Base-by-base conservation (phyloP, 2,329 filamentous ascomycete species). In the Geosmithia putterillii region DNA sequence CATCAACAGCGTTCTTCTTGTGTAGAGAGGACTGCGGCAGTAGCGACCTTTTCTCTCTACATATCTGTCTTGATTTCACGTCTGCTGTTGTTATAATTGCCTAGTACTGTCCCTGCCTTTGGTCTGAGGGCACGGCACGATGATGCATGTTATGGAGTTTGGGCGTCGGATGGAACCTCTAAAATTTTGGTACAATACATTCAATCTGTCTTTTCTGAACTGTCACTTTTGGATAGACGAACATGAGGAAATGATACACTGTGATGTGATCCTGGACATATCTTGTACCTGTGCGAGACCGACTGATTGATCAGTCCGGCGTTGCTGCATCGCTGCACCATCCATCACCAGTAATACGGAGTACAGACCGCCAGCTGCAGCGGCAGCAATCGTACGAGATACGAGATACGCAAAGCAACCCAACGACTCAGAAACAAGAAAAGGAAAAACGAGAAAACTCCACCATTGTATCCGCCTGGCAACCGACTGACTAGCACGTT, bases 1-100 rank as follows among this genome's bases (percentile, higher is more conserved):
- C 47, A 58, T 69, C 46, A 70, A 70, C 42, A 23, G 18, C 14
- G 35, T 43, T 4, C 23, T 43, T 8, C 37, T 88, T 79, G 71
- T 71, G 74, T 54, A 63, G n/a, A n/a, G n/a, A n/a, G n/a, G n/a
- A n/a, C n/a, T n/a, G n/a, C n/a, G n/a, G n/a, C n/a, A n/a, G n/a
- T n/a, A n/a, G n/a, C n/a, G n/a, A n/a, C n/a, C n/a, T n/a, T n/a
- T n/a, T 32, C 10, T 14, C 28, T 12, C 10, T 12, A 14, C 10
- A 32, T 32, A 14, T 12, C 28, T 14, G 10, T 32, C 10, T 12
- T 32, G 6, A 7, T 25, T 10, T 25, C 10, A 7, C 23, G 6
- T 32, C 28, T 7, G 15, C 15, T 32, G 28, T 32, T 32, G 28
- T 32, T 32, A 32, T n/a, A n/a, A n/a, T 32, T 32, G 15, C 28